phyloP scores from a whole-genome alignment of 2,329 filamentous ascomycete genomes.

The Cryoendolithus antarcticus region DNA sequence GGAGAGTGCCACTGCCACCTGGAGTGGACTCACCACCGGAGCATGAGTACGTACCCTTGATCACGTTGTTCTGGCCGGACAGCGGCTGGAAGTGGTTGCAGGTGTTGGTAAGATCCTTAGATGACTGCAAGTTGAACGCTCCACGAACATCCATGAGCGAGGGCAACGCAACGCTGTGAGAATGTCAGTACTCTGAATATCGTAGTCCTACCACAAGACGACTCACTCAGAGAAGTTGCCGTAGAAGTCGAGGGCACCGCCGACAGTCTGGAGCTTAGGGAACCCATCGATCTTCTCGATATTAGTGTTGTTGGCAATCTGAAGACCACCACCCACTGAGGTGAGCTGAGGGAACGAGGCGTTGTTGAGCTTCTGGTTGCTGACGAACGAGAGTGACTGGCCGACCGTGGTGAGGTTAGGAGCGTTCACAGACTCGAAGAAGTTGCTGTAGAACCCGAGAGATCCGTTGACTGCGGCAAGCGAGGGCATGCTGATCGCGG shows the following conservation, averaged over 20 bases:
- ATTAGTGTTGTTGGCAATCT: constrained; percentile 80
- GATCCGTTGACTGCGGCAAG: constrained; percentile 64
- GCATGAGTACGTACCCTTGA: constrained; percentile 34
- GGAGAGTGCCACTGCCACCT: constrained; percentile 21
- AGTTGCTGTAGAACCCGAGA: constrained; percentile 74
- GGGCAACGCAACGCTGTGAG: constrained; percentile 55
- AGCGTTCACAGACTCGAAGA: constrained; percentile 47
- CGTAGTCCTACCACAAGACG: neutral
- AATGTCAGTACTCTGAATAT: constrained; percentile 19
- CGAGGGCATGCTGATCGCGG: constrained; percentile 58
- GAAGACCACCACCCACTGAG: constrained; percentile 63
- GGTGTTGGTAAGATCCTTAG: constrained; percentile 26
- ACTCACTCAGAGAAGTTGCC: constrained; percentile 76
- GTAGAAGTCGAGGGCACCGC: constrained; percentile 71
- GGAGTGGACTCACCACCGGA: constrained; percentile 25
- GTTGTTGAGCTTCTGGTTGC: constrained; percentile 52
- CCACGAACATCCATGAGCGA: constrained; percentile 33
- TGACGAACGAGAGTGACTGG: constrained; percentile 44
- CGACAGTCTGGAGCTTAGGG: constrained; percentile 53
- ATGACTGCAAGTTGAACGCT: constrained; percentile 39
- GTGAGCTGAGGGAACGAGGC: constrained; percentile 60
- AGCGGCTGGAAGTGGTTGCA: constrained; percentile 32
- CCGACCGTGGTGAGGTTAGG: constrained; percentile 60
- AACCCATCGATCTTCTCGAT: constrained; percentile 56
- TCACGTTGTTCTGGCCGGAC: constrained; percentile 26